Base-by-base conservation (phyloP, 2,329 filamentous ascomycete genomes). In the Bipolaris cookei region DNA sequence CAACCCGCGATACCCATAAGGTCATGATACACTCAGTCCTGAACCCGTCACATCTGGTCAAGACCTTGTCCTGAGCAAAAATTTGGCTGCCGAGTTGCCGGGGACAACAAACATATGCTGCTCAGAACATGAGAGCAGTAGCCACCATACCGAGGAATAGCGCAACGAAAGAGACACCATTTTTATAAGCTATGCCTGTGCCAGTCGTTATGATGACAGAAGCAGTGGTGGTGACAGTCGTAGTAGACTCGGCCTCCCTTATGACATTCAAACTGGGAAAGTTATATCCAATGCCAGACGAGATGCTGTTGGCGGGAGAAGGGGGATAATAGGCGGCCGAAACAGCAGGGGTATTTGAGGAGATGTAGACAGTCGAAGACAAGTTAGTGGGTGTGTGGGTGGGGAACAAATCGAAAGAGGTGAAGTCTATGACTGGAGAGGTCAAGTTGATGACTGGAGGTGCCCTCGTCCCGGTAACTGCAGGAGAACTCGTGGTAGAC, bases 201-300 rank as follows among this genome's bases (percentile, higher is more conserved):
- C 18, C 44, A 13, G 23, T 45, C 13, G 35, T 20, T 7, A 20
- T 54, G n/a, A 51, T 23, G 14, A 23, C 38, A 38, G 39, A 14
- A 6, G 20, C 6, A 14, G 30, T 49, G 34, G 32, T 35, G 38
- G 43, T 49, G 11, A 45, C 16, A 16, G 51, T 47, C 30, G n/a
- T 21, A 2, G 46, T 43, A 32, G 46, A 35, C 21, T 54, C 37
- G 4, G 30, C 47, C 14, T 53, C 44, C 18, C 51, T 53, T 3
- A 35, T 51, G n/a, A 59, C 14, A 14, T 59, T 63, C 34, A 56
- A 7, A 35, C 58, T 65, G 7, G 62, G 60, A 7, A 45, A 13
- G 32, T 21, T 44, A 37, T 56, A 55, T 28, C 43, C 52, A 16
- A 20, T 34, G 16, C 58, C 51, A 25, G 46, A 23, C 37, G 56